phyloP scores from a whole-genome alignment of 345 rosid species.

The Sisymbrium altissimum region DNA sequence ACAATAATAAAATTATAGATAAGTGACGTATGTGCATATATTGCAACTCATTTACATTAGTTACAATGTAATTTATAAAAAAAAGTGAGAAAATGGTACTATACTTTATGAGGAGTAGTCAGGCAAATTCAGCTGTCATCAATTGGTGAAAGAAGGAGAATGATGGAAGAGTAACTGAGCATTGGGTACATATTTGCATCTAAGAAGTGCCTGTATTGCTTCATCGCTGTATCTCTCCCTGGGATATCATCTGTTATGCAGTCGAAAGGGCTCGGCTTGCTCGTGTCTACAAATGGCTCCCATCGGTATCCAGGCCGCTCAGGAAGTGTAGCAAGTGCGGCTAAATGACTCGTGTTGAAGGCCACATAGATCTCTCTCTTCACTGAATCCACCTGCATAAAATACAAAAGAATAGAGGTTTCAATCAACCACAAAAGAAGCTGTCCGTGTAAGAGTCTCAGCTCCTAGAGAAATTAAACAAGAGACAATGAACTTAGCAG shows the following conservation, averaged over 20 bases:
- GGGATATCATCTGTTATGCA: conserved; percentile 66
- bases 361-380: conserved; percentile 83
- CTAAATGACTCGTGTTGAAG: conserved; percentile 72
- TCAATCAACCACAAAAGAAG: neutral
- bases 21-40: conserved; percentile 3
- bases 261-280: conserved; percentile 78
- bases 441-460: neutral
- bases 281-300: conserved; percentile 86
- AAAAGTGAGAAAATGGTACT: neutral
- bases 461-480: neutral
- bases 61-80: neutral
- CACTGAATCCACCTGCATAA: conserved; percentile 59
- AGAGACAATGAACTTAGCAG: neutral
- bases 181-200: conserved; percentile 82
- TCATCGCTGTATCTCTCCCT: conserved; percentile 51
- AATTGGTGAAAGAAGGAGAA: conserved; percentile 52
- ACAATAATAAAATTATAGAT: neutral
- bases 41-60: neutral
- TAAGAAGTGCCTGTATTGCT: conserved; percentile 70
- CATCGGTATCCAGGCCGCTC: conserved; percentile 77
- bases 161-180: conserved; percentile 83
- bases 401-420: neutral
- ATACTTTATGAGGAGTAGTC: neutral
- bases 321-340: conserved; percentile 62
- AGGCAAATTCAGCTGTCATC: conserved; percentile 24